Conservation (phyloP, 1,284 basidiomycete species). For the Pterulicium gracile region DNA sequence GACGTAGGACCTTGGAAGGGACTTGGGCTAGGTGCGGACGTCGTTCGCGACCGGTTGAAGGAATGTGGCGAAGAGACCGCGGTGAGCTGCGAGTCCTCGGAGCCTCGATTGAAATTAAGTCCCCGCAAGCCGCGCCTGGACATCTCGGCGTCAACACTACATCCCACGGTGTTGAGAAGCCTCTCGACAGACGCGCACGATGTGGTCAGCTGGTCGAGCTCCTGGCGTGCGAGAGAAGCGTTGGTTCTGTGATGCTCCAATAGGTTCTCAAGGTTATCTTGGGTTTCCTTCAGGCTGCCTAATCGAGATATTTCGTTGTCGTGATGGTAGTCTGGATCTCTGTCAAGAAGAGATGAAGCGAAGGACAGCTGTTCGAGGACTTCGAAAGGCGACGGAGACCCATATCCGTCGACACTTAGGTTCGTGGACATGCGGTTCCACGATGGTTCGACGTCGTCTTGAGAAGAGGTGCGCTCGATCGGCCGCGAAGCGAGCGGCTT, state of each 20-base stretch:
- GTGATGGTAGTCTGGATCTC: constrained; percentile 22
- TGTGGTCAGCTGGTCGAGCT: constrained; percentile 34
- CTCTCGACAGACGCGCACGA: constrained; percentile 27
- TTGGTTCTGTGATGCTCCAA: constrained; percentile 38
- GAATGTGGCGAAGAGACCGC: constrained; percentile 22
- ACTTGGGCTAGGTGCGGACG: constrained; percentile 1
- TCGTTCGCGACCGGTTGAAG: constrained; percentile 11
- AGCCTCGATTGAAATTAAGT: constrained; percentile 29
- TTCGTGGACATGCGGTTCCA: constrained; percentile 11
- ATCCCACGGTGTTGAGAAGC: constrained; percentile 28
- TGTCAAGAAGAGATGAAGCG: constrained; percentile 31
- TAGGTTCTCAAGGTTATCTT: constrained; percentile 31
- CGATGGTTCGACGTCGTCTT: constrained; percentile 18
- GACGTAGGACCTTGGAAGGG: not conserved
- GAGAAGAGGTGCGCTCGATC: constrained; percentile 17
- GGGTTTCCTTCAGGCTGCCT: constrained; percentile 34
- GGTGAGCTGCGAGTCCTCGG: constrained; percentile 46
- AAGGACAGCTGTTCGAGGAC: constrained; percentile 38
- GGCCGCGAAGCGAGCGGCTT: constrained; percentile 35
- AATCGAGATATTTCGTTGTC: constrained; percentile 33
- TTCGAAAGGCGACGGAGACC: constrained; percentile 30
- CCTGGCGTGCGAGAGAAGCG: constrained; percentile 36
- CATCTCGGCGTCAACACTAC: constrained; percentile 32
- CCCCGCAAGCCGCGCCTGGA: constrained; percentile 22
- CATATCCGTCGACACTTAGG: constrained; percentile 27